These are phyloP conservation scores for Blepharisma stoltei DNA, from an alignment of 73 alveolate genomes.

Conservation along the genomic window DNA sequence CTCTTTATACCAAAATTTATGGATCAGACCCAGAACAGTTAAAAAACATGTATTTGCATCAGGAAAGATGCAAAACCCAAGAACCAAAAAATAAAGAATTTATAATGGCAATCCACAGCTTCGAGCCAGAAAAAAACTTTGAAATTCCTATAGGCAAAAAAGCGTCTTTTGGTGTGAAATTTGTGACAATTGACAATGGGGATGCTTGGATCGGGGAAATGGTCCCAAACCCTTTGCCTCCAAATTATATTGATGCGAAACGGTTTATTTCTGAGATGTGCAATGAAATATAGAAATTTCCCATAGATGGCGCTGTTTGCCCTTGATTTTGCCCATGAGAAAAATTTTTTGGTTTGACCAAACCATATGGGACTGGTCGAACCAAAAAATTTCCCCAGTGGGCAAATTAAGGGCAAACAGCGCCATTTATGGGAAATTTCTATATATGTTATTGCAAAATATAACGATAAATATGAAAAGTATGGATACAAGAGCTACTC, in stretches of 20 bases:
- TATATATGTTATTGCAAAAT: too few species aligned
- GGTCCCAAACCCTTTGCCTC: not conserved
- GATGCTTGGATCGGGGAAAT: constrained; percentile 15
- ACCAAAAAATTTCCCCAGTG: too few species aligned
- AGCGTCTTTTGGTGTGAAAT: constrained; percentile 4
- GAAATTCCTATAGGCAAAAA: constrained; percentile 11
- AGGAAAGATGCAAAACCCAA: not conserved
- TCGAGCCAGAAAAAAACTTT: not conserved
- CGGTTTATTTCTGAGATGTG: not conserved
- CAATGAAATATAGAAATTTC: too few species aligned
- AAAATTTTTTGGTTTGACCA: too few species aligned
- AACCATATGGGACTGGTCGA: too few species aligned
- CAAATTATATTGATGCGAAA: constrained; percentile 22
- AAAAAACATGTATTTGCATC: not conserved
- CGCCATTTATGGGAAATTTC: too few species aligned
- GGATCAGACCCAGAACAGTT: not conserved
- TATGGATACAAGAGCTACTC: too few species aligned
- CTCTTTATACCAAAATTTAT: not conserved
- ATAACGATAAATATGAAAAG: too few species aligned
- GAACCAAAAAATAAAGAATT: constrained; percentile 3
- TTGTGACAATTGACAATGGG: constrained; percentile 14
- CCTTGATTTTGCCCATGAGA: too few species aligned
- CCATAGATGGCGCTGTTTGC: too few species aligned
- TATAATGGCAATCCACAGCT: not conserved
- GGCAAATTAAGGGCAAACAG: too few species aligned